Base-by-base conservation (phyloP, 2,329 filamentous ascomycete genomes). In the Fusarium sp. region DNA sequence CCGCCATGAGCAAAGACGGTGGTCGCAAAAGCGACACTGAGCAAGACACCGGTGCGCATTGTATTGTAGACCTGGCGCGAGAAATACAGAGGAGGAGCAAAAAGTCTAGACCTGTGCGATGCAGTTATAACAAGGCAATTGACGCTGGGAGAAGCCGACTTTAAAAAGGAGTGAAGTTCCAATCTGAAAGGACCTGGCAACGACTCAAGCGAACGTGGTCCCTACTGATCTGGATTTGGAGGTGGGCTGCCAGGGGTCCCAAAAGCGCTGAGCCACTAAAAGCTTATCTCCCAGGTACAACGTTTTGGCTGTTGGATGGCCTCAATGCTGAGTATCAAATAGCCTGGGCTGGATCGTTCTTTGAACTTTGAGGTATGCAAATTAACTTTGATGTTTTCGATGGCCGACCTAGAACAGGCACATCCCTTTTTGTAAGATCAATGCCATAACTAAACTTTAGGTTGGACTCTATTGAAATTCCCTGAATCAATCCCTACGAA, bases 1-100 rank as follows among this genome's bases (percentile, higher is more conserved):
- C 84, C 82, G 75, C 88, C 89, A 79, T 91, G 89, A 26, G 87
- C 89, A 64, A 84, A 71, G 44, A 80, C 86, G 30, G 81, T 73
- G 67, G 83, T 81, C 53, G 83, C 81, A 50, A 89, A 77, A 60
- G 82, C 80, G 48, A 83, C 72, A 58, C 78, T 75, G 61, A 84
- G 71, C 35, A 86, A 58, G 51, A 75, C 38, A 39, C 66, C 59
- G 44, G 76, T 47, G 65, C 77, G 78, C 80, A 82, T 82, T 63
- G 61, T 71, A 24, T 54, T 13, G 10, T 41, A 54, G 61, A 58
- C 41, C 45, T 55, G 57, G 35, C 44, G 50, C 53, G 39, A 26
- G 39, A 35, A 54, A 42, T 65, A 33, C 11, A 22, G 31, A 65
- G 38, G 26, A 45, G 44, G 30, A 59, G 44, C 30, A 51, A 39